phyloP scores from a whole-genome alignment of 116 monocot genomes.

The Zostera marina region DNA sequence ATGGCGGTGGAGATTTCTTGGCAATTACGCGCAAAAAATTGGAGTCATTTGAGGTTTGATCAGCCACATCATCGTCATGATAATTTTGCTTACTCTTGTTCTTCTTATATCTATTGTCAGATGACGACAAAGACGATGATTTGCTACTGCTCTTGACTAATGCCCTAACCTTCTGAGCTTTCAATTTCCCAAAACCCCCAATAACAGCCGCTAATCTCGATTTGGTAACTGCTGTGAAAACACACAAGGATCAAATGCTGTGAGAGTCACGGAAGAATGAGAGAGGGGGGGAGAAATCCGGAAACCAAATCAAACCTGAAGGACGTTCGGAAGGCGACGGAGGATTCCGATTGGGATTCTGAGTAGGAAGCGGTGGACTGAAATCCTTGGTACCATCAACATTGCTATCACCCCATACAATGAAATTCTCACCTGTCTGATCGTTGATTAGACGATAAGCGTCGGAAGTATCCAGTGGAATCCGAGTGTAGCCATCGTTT shows the following conservation, averaged over 20 bases:
- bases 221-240: background rate
- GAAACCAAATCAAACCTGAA: background rate
- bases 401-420: slow-evolving; percentile 49
- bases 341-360: background rate
- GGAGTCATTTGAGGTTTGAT: background rate
- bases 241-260: background rate
- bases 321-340: background rate
- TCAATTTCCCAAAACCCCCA: slow-evolving; percentile 47
- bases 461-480: slow-evolving; percentile 55
- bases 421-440: slow-evolving; percentile 51
- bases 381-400: background rate
- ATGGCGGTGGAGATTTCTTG: too few relatives aligned
- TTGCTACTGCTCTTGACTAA: slow-evolving; percentile 9
- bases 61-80: background rate
- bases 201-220: slow-evolving; percentile 1
- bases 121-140: background rate
- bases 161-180: slow-evolving; percentile 34
- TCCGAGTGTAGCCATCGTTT: slow-evolving; percentile 15
- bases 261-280: background rate
- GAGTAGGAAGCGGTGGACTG: background rate
- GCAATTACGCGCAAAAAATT: slow-evolving; percentile 8
- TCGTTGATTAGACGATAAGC: slow-evolving; percentile 67
- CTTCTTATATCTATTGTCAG: background rate
- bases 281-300: background rate
- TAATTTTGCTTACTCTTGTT: background rate